These are phyloP conservation scores for Farysia itapuensis DNA, from an alignment of 1,284 basidiomycete genomes.

Conservation along the genomic window DNA sequence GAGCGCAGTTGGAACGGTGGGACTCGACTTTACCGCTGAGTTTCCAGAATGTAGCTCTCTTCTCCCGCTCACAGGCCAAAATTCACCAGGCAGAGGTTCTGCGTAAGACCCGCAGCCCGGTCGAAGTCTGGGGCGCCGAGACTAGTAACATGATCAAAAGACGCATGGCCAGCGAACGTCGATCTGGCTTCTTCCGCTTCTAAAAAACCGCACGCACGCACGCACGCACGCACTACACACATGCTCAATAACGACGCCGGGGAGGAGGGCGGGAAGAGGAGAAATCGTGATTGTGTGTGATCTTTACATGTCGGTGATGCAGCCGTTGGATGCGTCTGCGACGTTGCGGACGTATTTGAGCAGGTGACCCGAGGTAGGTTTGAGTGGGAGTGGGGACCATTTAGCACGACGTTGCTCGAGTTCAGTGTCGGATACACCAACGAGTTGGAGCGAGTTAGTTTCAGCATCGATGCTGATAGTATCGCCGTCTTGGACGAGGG, in stretches of 20 bases:
- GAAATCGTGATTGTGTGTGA: no score
- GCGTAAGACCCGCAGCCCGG: conserved; percentile 36
- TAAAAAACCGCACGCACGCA: no score
- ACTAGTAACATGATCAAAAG: conserved; percentile 41
- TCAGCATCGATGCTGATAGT: conserved; percentile 75
- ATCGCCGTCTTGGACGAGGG: conserved; percentile 83
- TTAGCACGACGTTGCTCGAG: conserved; percentile 68
- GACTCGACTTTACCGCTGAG: conserved; percentile 51
- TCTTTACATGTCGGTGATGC: conserved; percentile 79
- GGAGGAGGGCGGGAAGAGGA: no score
- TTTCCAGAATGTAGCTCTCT: conserved; percentile 53
- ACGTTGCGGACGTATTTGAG: conserved; percentile 58
- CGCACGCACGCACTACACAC: no score
- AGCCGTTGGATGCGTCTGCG: conserved; percentile 74
- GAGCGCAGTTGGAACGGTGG: conserved; percentile 48
- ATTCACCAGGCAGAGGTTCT: conserved; percentile 50
- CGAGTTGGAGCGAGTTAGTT: conserved; percentile 76
- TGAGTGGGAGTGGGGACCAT: conserved; percentile 82
- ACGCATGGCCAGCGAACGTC: conserved; percentile 45
- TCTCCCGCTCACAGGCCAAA: conserved; percentile 46
- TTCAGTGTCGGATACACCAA: conserved; percentile 70
- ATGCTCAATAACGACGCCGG: no score
- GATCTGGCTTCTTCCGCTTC: conserved; percentile 38
- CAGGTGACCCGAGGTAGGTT: conserved; percentile 71
- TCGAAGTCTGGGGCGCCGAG: conserved; percentile 52